Evolutionary conservation across 139 green algal genomes (phyloP).

Genomic region (Deuterostichococcus epilithicus): DNA sequence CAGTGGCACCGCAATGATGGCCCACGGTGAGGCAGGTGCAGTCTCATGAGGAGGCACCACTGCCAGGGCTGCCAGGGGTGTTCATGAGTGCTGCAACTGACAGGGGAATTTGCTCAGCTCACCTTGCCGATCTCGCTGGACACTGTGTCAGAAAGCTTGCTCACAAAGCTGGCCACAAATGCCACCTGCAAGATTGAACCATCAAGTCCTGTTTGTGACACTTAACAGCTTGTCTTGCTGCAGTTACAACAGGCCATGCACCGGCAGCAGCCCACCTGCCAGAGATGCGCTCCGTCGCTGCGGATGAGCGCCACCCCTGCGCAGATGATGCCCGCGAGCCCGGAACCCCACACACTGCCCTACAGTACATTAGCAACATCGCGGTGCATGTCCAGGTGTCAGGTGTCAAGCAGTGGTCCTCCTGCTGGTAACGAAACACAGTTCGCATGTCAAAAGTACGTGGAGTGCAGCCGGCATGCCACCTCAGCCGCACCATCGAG

Average conservation of each 20-base stretch:
- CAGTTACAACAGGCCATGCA: slow-evolving; percentile 1
- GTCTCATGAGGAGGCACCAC: neutral
- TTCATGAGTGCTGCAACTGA: neutral
- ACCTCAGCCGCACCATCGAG: slow-evolving; percentile 45
- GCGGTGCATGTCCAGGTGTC: no score
- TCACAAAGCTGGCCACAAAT: slow-evolving; percentile 84
- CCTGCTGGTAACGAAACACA: no score
- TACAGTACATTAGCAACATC: slow-evolving; percentile 9
- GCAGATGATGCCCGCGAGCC: slow-evolving; percentile 71
- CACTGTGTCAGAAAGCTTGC: slow-evolving; percentile 93
- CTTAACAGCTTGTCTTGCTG: neutral
- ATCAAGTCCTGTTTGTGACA: neutral
- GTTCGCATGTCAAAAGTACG: no score
- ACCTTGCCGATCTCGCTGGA: slow-evolving; percentile 95
- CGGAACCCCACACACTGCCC: slow-evolving; percentile 89
- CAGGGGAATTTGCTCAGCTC: neutral
- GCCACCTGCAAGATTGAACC: slow-evolving; percentile 43
- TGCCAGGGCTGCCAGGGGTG: no score
- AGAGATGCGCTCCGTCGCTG: slow-evolving; percentile 37
- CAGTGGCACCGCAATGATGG: neutral
- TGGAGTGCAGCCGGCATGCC: neutral
- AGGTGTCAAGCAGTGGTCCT: no score
- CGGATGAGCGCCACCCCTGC: slow-evolving; percentile 54
- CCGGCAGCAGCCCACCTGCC: slow-evolving; percentile 39
- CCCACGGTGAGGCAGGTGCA: neutral